phyloP scores from a whole-genome alignment of 2,329 filamentous ascomycete genomes.

The Paramyrothecium sp. region DNA sequence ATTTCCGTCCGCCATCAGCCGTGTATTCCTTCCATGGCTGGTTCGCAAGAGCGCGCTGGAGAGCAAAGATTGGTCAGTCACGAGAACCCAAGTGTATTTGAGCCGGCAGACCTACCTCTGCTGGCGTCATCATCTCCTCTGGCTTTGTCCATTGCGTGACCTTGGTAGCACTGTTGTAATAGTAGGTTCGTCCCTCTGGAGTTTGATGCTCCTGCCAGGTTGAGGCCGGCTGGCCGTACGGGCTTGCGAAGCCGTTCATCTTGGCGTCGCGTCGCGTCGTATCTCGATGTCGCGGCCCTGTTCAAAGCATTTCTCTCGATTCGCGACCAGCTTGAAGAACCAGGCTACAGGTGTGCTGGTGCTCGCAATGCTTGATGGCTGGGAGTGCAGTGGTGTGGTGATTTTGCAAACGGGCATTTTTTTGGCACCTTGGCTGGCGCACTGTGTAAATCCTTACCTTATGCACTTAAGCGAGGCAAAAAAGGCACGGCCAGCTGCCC shows the following conservation, averaged over 20 bases:
- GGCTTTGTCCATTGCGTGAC: constrained; percentile 94
- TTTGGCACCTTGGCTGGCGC: background rate
- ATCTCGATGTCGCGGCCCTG: background rate
- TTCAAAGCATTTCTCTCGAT: background rate
- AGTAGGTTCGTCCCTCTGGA: constrained; percentile 82
- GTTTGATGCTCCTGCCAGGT: constrained; percentile 82
- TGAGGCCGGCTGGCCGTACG: constrained; percentile 47
- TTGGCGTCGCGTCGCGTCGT: constrained; percentile 11
- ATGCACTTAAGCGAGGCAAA: background rate
- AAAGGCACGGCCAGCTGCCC: background rate
- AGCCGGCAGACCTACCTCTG: constrained; percentile 59
- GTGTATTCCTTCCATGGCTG: constrained; percentile 94
- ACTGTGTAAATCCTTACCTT: background rate
- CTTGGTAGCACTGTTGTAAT: constrained; percentile 84
- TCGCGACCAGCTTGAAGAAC: background rate
- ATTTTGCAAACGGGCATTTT: background rate
- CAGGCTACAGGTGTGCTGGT: background rate
- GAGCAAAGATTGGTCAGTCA: constrained; percentile 11
- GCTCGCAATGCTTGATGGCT: background rate
- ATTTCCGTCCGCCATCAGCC: constrained; percentile 81
- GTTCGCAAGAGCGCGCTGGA: constrained; percentile 72
- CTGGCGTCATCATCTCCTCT: constrained; percentile 78
- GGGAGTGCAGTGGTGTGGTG: background rate
- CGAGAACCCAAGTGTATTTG: background rate
- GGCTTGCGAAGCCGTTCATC: constrained; percentile 59